A percentile compares a stretch with the other conserved stretches of the same genome.
Evolutionary conservation across 371 early-diverging fungal genomes (phyloP).

Genomic region (Mucor sp.): DNA sequence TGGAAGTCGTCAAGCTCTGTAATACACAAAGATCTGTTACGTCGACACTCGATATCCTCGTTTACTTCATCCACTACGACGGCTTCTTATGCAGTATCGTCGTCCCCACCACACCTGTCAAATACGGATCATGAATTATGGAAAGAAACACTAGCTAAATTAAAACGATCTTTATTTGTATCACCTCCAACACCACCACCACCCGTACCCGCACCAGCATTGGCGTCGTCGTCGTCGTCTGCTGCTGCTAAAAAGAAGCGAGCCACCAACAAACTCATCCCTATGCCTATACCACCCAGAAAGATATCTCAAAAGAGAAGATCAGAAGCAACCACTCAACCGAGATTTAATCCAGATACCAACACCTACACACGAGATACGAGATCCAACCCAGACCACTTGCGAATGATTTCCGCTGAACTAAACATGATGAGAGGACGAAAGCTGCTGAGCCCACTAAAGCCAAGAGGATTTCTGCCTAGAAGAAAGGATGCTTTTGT

Average conservation of each 20-base stretch:
- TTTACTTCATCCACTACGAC: conserved; percentile 33
- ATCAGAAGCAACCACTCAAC: conserved; percentile 55
- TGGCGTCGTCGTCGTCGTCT: background rate
- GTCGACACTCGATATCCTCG: conserved; percentile 43
- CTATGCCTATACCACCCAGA: conserved; percentile 48
- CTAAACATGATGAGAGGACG: conserved; percentile 61
- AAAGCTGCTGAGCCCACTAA: conserved; percentile 59
- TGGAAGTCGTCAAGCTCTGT: conserved; percentile 19
- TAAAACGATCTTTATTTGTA: conserved; percentile 18
- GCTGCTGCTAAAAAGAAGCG: conserved; percentile 5
- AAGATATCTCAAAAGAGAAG: conserved; percentile 35
- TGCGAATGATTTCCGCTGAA: conserved; percentile 64
- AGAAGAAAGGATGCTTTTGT: conserved; percentile 57
- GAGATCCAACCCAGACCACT: conserved; percentile 62
- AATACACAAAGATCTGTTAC: conserved; percentile 22
- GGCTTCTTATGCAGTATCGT: conserved; percentile 38
- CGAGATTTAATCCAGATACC: conserved; percentile 51
- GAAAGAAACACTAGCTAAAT: conserved; percentile 22
- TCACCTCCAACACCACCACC: conserved; percentile 11
- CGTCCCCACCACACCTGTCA: conserved; percentile 38
- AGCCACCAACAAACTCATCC: conserved; percentile 26
- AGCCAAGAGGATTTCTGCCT: conserved; percentile 61
- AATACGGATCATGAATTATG: conserved; percentile 24
- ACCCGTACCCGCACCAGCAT: conserved; percentile 10
- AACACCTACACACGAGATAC: conserved; percentile 60